Evolutionary conservation across 768 basidiomycete genomes (phyloP).

Genomic region (Serendipita sp.): DNA sequence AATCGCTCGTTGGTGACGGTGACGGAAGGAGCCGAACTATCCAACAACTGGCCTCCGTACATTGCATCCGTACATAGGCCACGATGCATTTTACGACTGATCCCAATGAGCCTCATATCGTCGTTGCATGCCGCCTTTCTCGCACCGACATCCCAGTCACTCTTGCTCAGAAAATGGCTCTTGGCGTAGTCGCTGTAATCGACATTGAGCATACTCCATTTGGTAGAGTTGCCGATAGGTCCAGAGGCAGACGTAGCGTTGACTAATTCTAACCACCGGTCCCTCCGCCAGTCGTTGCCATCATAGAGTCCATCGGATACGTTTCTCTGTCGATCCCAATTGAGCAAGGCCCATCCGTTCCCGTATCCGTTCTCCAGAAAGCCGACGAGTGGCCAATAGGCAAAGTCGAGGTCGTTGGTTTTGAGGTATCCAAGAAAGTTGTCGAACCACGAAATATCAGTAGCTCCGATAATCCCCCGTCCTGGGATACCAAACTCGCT

Average conservation of each 20-base stretch:
- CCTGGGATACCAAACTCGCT: conserved; percentile 3
- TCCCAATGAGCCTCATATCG: conserved; percentile 6
- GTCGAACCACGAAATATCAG: neutral
- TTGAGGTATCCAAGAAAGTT: conserved; percentile 5
- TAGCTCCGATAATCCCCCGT: neutral
- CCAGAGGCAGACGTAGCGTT: neutral
- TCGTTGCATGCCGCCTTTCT: conserved; percentile 4
- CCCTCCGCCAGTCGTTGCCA: conserved; percentile 8
- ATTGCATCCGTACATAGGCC: conserved; percentile 9
- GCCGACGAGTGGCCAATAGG: conserved; percentile 10
- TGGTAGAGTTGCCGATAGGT: neutral
- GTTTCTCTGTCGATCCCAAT: neutral
- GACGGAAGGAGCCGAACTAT: neutral
- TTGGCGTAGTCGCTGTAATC: conserved; percentile 8
- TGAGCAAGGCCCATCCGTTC: conserved; percentile 7
- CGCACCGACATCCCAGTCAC: conserved; percentile 9
- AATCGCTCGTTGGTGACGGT: conserved; percentile 4
- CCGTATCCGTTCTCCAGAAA: conserved; percentile 1
- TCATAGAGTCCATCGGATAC: neutral
- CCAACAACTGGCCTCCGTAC: neutral
- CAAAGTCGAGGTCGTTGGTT: conserved; percentile 7
- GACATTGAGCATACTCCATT: conserved; percentile 7
- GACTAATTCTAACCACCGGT: neutral
- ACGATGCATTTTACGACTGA: neutral
- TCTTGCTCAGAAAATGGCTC: neutral